Conservation (phyloP, 345 rosid genomes). For the Eucalyptus sp. region DNA sequence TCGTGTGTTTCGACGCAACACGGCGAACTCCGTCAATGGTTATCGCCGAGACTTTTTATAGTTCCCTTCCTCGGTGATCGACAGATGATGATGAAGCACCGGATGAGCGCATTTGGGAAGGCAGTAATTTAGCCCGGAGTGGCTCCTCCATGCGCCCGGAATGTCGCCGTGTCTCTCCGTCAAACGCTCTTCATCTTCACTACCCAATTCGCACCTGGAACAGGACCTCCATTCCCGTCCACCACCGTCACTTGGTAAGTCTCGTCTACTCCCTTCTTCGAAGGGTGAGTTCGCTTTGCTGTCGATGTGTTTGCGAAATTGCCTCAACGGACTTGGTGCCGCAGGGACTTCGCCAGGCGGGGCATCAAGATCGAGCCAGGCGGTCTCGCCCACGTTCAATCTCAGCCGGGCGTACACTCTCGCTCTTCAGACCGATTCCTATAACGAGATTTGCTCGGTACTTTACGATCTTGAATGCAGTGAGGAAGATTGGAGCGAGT, state of each 20-base stretch:
- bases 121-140: background rate
- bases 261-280: background rate
- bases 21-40: background rate
- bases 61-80: background rate
- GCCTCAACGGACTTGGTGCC: constrained; percentile 7
- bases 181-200: constrained; percentile 29
- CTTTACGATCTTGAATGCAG: constrained; percentile 2
- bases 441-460: constrained; percentile 43
- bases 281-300: background rate
- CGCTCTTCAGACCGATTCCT: constrained; percentile 50
- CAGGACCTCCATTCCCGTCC: constrained; percentile 2
- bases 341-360: constrained; percentile 30
- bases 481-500: background rate
- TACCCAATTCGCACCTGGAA: constrained; percentile 1
- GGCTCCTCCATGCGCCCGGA: background rate
- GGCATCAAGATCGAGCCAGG: constrained; percentile 24
- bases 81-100: background rate
- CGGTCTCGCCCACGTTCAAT: constrained; percentile 30
- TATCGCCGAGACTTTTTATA: background rate
- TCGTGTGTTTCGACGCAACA: too few relatives aligned
- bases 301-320: constrained; percentile 31
- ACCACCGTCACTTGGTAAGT: constrained; percentile 22
- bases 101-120: background rate
- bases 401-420: constrained; percentile 33
- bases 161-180: constrained; percentile 46